Percentiles rank a stretch among this genome's conserved stretches.
These are phyloP conservation scores for Ceratobasidium sp. DNA, from an alignment of 1,284 basidiomycete species.

Conservation along the genomic window DNA sequence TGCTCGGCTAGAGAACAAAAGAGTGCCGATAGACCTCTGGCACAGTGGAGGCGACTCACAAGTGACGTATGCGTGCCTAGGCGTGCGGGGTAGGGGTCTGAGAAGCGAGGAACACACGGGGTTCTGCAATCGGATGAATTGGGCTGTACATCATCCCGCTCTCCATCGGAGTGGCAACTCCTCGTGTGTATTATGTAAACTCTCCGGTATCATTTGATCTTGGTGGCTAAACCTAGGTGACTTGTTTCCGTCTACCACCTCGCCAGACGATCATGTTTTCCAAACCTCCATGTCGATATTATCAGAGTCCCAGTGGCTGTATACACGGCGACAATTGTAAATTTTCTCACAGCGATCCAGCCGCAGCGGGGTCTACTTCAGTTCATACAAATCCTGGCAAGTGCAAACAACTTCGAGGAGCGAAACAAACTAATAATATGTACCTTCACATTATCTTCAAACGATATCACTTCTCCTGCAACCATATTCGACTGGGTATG, in stretches of 20 bases:
- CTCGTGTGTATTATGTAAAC: background rate
- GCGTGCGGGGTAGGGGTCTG: no score
- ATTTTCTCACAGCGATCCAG: slow-evolving; percentile 28
- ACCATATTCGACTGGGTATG: no score
- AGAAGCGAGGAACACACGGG: no score
- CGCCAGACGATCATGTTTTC: slow-evolving; percentile 12
- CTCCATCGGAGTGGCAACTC: background rate
- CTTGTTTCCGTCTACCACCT: background rate
- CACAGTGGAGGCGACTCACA: no score
- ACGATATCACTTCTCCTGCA: background rate
- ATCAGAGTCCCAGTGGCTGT: slow-evolving; percentile 39
- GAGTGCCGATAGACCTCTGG: no score
- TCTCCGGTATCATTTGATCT: background rate
- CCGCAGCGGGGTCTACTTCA: background rate
- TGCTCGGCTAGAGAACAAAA: no score
- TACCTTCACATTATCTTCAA: background rate
- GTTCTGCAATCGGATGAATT: no score
- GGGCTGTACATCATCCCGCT: no score
- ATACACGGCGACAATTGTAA: slow-evolving; percentile 42
- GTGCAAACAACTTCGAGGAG: background rate
- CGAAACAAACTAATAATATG: background rate
- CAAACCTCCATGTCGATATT: slow-evolving; percentile 33
- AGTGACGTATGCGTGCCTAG: no score
- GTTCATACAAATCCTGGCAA: background rate
- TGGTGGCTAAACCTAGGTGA: slow-evolving; percentile 29